Evolutionary conservation across 306 rosid species (phyloP), one percentile per base, ranked within the genome.

Genomic region (Benincasa hispida): DNA sequence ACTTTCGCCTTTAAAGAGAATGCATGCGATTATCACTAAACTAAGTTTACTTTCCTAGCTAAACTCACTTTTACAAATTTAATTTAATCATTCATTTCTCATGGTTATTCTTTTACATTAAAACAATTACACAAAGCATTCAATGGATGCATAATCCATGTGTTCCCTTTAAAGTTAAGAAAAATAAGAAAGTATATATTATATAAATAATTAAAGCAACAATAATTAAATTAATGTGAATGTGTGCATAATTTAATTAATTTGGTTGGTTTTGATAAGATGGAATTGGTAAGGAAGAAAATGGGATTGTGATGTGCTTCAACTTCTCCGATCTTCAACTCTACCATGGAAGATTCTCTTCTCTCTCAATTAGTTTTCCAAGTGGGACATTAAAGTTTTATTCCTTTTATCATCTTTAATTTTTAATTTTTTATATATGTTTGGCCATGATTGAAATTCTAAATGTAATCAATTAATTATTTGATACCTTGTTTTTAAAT

Each of bases 211-310:
- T 4, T 22, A 21, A 39, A 39, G 54, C 2, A 39, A 39, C 8
- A 68, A 68, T 68, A 22, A 68, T 68, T 21, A 68, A 41, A 39
- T 45, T 39, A 41, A 68, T 41, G 74, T 22, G 54, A 19, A 37
- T 35, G 53, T 41, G 54, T 70, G 56, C 14, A 70, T 45, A 47
- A 24, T 45, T 45, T 50, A 50, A 50, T 50, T 50, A 50, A 17
- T 48, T 72, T 72, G 42, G 60, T 72, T 72, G 59, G 76, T 48
- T 45, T 48, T 48, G 76, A 72, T 28, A 72, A 70, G 57, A 70
- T 70, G 75, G 75, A 70, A 47, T 22, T 70, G 35, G 48, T 70
- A 45, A 47, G 9, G 76, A 28, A 25, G 42, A 28, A 48, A 27
- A 72, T 48, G 42, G 75, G 57, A 70, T 67, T 22, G 53, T 39